Evolutionary conservation across 768 basidiomycete species (phyloP).

Genomic region (Auricularia sp.): DNA sequence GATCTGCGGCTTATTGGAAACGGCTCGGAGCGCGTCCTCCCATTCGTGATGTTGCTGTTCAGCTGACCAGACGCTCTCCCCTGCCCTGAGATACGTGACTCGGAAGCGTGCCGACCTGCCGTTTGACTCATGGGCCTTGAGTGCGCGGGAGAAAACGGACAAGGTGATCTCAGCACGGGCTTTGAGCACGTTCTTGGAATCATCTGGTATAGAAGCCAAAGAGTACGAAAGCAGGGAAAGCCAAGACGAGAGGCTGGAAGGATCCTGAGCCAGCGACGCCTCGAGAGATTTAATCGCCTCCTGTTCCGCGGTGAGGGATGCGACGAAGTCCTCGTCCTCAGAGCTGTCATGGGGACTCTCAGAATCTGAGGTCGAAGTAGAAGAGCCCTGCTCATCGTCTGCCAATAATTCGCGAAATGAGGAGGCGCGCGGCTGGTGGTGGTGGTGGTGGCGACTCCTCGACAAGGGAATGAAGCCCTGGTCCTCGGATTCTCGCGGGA

Average conservation of each 20-base stretch:
- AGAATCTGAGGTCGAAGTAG: slow-evolving; percentile 12
- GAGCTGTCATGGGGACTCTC: slow-evolving; percentile 15
- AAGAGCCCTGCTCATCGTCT: slow-evolving; percentile 3
- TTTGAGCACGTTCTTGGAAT: slow-evolving; percentile 58
- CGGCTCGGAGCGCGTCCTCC: slow-evolving; percentile 47
- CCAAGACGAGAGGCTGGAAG: slow-evolving; percentile 51
- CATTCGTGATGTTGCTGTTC: slow-evolving; percentile 51
- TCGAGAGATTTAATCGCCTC: slow-evolving; percentile 50
- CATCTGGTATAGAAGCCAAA: slow-evolving; percentile 47
- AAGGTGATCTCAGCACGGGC: slow-evolving; percentile 62
- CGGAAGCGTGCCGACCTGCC: slow-evolving; percentile 37
- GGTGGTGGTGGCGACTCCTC: slow-evolving; percentile 9
- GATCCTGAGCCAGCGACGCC: slow-evolving; percentile 37
- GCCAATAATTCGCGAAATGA: not conserved
- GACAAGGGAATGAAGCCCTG: slow-evolving; percentile 18
- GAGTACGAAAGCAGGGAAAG: slow-evolving; percentile 51
- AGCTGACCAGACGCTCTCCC: slow-evolving; percentile 61
- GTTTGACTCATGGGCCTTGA: slow-evolving; percentile 45
- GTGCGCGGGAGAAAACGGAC: slow-evolving; percentile 55
- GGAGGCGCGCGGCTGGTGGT: not conserved
- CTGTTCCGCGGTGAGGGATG: slow-evolving; percentile 35
- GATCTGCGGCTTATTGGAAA: slow-evolving; percentile 40
- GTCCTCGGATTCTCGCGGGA: not conserved
- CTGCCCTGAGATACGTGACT: slow-evolving; percentile 58
- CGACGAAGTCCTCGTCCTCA: slow-evolving; percentile 14